Evolutionary conservation across 176 grass and related monocot species (phyloP).

Genomic region (Ensete glaucum): DNA sequence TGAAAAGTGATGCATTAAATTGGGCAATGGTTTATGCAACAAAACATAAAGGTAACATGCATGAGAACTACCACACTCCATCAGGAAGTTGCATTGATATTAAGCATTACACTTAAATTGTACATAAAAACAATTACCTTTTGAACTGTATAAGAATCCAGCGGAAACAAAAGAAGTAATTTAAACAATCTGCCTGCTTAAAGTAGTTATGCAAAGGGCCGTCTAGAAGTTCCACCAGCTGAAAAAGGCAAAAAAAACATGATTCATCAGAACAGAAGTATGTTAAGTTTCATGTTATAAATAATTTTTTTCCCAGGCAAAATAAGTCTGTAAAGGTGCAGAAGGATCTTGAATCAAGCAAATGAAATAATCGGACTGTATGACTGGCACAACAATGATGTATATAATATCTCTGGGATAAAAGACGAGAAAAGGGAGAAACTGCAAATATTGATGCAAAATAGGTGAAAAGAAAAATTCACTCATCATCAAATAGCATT

Average conservation of each 20-base stretch:
- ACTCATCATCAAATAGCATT: too few species aligned
- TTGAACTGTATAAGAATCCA: slow-evolving; percentile 99
- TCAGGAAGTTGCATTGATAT: background rate
- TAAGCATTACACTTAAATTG: background rate
- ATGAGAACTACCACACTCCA: background rate
- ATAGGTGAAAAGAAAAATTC: too few species aligned
- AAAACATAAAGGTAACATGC: too few species aligned
- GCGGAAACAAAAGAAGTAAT: slow-evolving; percentile 98
- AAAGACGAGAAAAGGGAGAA: too few species aligned
- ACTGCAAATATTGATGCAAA: too few species aligned
- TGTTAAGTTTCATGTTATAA: background rate
- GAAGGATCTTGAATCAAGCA: too few species aligned
- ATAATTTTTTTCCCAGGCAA: background rate
- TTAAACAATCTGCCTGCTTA: slow-evolving; percentile 77
- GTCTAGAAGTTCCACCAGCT: slow-evolving; percentile 95
- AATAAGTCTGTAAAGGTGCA: background rate
- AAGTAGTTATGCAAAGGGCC: slow-evolving; percentile 75
- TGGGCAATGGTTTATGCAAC: too few species aligned
- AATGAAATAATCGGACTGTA: too few species aligned
- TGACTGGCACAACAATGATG: too few species aligned
- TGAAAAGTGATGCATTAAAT: too few species aligned
- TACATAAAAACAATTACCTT: slow-evolving; percentile 34
- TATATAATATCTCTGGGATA: too few species aligned
- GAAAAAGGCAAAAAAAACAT: slow-evolving; percentile 9
- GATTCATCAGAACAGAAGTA: background rate